Base-by-base conservation (phyloP, 371 early-diverging fungal species). In the Aphelidium insulamus region DNA sequence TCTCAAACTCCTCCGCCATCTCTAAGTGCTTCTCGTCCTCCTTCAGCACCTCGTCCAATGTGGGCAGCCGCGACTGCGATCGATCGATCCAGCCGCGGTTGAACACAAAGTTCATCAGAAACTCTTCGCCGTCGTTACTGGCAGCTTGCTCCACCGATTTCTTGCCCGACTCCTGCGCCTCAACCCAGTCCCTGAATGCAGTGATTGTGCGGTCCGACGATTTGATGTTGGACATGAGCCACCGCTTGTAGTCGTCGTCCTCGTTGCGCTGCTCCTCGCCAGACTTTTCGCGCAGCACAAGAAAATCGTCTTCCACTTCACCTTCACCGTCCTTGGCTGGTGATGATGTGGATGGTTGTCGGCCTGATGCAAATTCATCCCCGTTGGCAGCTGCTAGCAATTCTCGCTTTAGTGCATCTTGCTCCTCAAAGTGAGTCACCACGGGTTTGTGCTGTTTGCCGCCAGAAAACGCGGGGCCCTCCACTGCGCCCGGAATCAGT, bases 31-130 rank as follows among this genome's bases (percentile, higher is more conserved):
- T 66, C 44, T 66, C 70, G 27, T 77, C 73, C 23, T 59, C 60
- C 1, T 66, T 68, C 11, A 67, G 59, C 36, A 76, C 56, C 37
- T 73, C 64, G 28, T 72, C 57, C 40, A 75, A 76, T 9, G 60
- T 61, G 0, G 70, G 63, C 0, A 50, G 38, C 31, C 42, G 44
- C 29, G 54, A 55, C 28, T 62, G 55, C n/a, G 59, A 57, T 41
- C 74, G 77, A 30, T 82, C 85, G 6, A 86, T 62, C 94, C 94
- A 94, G 4, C 90, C 86, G 38, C 79, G 77, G 44, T 82, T 91
- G 34, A 94, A 41, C 18, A 94, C 68, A 23, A 26, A 73, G 68
- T 84, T 71, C 67, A 86, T 77, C 48, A 91, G 50, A 39, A 91
- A 91, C 5, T 70, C 72, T 38, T 90, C 84, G 28, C 85, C 73